Base-by-base conservation (phyloP, 805 yeast species). In the Candida andamanensis region DNA sequence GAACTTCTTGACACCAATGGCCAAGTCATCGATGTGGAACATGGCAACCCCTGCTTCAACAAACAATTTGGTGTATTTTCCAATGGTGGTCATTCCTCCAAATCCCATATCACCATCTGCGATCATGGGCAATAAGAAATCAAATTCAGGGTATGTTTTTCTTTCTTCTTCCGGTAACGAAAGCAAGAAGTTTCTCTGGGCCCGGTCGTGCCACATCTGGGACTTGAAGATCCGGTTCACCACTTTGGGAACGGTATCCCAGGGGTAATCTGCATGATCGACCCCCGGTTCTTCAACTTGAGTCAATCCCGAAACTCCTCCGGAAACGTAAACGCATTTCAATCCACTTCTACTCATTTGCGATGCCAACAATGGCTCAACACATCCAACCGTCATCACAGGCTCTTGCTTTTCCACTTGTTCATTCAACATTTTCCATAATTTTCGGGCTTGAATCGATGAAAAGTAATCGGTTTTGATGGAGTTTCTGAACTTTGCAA, bases 251-350 rank as follows among this genome's bases (percentile, higher is more conserved):
- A 78, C 80, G 0, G 84, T 78, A 42, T 77, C 77, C 44, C 77
- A 76, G 0, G 84, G 83, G 46, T 78, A 78, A 48, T 78, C 84
- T 14, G 82, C 84, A 49, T 75, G 74, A 46, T 78, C 84, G 1
- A 82, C 80, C 2, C 76, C 68, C 3, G 75, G 79, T 42, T 78
- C 83, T 45, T 76, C 71, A 3, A 81, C 77, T 3, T 79, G 66
- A 6, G 79, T 76, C 39, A 76, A 46, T 1, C 72, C 67, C 15
- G 75, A 62, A 2, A 78, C 84, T 77, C 78, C 78, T 1, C 83
- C 83, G 18, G 78, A 71, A 20, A 73, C 69, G 47, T 71, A 79
- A 6, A 67, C 62, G 14, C 63, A 72, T 45, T 71, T 75, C 45
- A 74, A 74, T 39, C 41, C 41, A 16, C 72, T 67, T 15, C 52